Evolutionary conservation across 2,329 filamentous ascomycete species (phyloP).

Genomic region (Paracamarosporium sp.): DNA sequence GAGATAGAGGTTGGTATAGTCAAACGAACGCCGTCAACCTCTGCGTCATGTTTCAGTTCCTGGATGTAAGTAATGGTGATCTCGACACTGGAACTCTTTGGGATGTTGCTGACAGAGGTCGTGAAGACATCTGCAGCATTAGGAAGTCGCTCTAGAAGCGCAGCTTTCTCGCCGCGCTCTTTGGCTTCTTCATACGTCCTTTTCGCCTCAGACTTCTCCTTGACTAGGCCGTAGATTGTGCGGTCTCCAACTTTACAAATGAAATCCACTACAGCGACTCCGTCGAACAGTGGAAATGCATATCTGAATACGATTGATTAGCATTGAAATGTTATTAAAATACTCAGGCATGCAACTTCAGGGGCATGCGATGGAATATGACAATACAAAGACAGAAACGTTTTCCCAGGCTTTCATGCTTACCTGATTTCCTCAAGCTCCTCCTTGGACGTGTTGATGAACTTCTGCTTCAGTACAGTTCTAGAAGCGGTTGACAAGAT

Average conservation of each 20-base stretch:
- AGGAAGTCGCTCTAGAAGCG: slow-evolving; percentile 66
- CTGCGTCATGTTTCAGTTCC: slow-evolving; percentile 73
- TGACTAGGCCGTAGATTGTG: slow-evolving; percentile 67
- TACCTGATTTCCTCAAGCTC: slow-evolving; percentile 57
- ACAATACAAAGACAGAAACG: neutral
- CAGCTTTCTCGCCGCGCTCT: slow-evolving; percentile 64
- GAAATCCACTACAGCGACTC: slow-evolving; percentile 71
- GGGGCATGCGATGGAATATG: neutral
- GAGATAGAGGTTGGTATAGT: slow-evolving; percentile 70
- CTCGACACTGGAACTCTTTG: slow-evolving; percentile 59
- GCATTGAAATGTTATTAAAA: neutral
- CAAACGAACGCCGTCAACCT: slow-evolving; percentile 69
- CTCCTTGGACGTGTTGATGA: slow-evolving; percentile 60
- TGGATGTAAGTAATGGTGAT: slow-evolving; percentile 70
- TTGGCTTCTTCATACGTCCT: slow-evolving; percentile 65
- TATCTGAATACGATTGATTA: slow-evolving; percentile 50
- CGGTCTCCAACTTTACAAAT: slow-evolving; percentile 66
- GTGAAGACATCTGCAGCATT: slow-evolving; percentile 69
- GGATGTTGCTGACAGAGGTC: slow-evolving; percentile 70
- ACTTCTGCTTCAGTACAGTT: slow-evolving; percentile 63
- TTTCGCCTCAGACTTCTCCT: slow-evolving; percentile 67
- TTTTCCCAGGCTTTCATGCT: neutral
- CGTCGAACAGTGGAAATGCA: slow-evolving; percentile 73
- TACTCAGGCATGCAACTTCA: neutral
- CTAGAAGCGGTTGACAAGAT: slow-evolving; percentile 61